Percentiles rank a stretch among this genome's conserved stretches.
These are phyloP conservation scores for Colletotrichum sp. DNA, from an alignment of 2,329 filamentous ascomycete genomes.

Conservation along the genomic window DNA sequence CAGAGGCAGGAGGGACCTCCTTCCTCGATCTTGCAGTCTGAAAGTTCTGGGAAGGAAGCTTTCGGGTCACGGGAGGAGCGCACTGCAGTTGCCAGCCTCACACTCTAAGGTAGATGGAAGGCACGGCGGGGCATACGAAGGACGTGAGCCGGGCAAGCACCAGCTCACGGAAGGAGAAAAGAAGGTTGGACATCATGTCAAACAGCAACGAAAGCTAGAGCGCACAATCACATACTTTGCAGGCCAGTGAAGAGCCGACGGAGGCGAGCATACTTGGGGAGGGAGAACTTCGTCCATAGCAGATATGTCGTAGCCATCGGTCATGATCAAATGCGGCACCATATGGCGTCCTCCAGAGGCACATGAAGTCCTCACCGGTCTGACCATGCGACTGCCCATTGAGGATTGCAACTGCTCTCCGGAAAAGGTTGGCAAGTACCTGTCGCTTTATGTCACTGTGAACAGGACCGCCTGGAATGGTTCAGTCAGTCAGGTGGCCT, in stretches of 20 bases:
- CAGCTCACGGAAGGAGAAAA: neutral
- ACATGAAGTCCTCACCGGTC: neutral
- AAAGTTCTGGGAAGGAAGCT: neutral
- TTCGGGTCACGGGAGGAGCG: neutral
- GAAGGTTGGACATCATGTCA: neutral
- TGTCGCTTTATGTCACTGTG: neutral
- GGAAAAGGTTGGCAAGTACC: neutral
- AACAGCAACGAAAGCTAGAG: neutral
- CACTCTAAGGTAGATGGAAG: neutral
- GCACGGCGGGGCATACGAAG: neutral
- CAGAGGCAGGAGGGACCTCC: neutral
- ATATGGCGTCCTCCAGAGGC: neutral
- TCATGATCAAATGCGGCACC: neutral
- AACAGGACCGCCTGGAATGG: neutral
- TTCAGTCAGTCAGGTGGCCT: neutral
- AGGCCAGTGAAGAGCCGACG: neutral
- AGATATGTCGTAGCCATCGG: neutral
- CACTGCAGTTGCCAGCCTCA: neutral
- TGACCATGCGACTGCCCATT: neutral
- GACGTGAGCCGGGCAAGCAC: neutral
- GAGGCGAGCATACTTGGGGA: neutral
- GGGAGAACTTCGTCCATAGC: neutral
- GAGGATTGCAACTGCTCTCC: neutral
- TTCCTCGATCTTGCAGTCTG: neutral
- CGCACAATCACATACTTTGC: neutral